These are phyloP conservation scores for Chaetomiaceae sp. DNA, from an alignment of 2,329 filamentous ascomycete species.

Conservation along the genomic window DNA sequence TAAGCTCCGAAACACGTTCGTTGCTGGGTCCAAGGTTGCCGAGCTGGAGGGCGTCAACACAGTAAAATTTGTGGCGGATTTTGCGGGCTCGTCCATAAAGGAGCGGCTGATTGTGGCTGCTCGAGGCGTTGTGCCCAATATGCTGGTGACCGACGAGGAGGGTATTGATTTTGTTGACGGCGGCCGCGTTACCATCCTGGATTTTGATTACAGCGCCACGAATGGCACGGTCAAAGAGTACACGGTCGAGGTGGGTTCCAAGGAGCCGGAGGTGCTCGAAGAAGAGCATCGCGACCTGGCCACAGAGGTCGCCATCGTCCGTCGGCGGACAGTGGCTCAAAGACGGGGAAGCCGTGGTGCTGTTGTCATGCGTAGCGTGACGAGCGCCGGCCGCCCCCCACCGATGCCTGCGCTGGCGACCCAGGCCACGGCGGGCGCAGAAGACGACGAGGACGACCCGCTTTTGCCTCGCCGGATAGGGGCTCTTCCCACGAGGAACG, in stretches of 20 bases:
- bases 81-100: slow-evolving; percentile 42
- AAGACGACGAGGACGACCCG: slow-evolving; percentile 46
- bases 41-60: slow-evolving; percentile 62
- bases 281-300: slow-evolving; percentile 72
- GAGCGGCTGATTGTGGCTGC: slow-evolving; percentile 66
- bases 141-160: slow-evolving; percentile 61
- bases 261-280: slow-evolving; percentile 62
- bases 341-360: slow-evolving; percentile 46
- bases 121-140: slow-evolving; percentile 58
- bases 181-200: slow-evolving; percentile 65
- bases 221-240: slow-evolving; percentile 55
- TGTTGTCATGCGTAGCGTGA: slow-evolving; percentile 46
- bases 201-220: slow-evolving; percentile 61
- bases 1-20: slow-evolving; percentile 63
- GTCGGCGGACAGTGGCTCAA: slow-evolving; percentile 66
- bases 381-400: slow-evolving; percentile 36
- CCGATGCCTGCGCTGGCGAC: slow-evolving; percentile 24
- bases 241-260: slow-evolving; percentile 69
- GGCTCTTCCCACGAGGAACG: slow-evolving; percentile 25
- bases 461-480: slow-evolving; percentile 47
- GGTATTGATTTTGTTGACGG: slow-evolving; percentile 73
- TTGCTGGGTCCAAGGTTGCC: slow-evolving; percentile 61
- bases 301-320: slow-evolving; percentile 72
- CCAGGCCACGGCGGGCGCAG: slow-evolving; percentile 19
- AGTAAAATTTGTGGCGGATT: slow-evolving; percentile 65